A percentile compares a stretch with the other conserved stretches of the same genome.
phyloP scores from a whole-genome alignment of 1,139 yeast species.

The Magnusiomyces ingens region DNA sequence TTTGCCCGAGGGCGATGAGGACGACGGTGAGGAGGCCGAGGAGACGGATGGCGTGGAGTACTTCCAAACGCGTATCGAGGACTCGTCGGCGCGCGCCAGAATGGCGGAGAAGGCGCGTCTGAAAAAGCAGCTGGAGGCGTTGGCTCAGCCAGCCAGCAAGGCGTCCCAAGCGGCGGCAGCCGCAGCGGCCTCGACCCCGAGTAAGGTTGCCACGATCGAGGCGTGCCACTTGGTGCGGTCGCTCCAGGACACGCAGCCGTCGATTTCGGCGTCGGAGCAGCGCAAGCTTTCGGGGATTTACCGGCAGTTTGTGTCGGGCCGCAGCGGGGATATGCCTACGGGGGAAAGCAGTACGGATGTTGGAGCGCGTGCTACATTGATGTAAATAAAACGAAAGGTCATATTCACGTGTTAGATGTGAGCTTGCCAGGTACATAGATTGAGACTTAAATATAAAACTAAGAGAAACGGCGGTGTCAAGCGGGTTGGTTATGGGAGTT shows the following conservation, averaged over 20 bases:
- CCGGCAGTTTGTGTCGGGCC: slow-evolving; percentile 61
- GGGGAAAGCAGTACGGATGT: slow-evolving; percentile 77
- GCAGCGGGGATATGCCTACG: slow-evolving; percentile 87
- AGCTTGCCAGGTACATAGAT: too few species aligned
- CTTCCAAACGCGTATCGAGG: slow-evolving; percentile 30
- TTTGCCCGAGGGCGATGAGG: slow-evolving; percentile 5
- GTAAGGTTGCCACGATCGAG: slow-evolving; percentile 37
- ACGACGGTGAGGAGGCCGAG: slow-evolving; percentile 16
- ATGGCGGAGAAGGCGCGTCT: slow-evolving; percentile 40
- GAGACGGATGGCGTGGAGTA: slow-evolving; percentile 29
- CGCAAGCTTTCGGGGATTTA: slow-evolving; percentile 59
- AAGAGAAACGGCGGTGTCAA: too few species aligned
- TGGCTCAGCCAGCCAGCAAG: slow-evolving; percentile 13
- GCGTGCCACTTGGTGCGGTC: slow-evolving; percentile 57
- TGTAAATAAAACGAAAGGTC: slow-evolving; percentile 35
- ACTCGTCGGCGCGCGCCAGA: slow-evolving; percentile 30
- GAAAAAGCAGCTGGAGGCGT: slow-evolving; percentile 43
- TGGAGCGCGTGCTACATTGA: slow-evolving; percentile 76
- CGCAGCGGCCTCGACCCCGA: slow-evolving; percentile 10
- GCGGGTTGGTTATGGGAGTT: too few species aligned
- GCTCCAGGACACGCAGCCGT: slow-evolving; percentile 71
- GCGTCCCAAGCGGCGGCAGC: slow-evolving; percentile 3
- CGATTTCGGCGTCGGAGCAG: slow-evolving; percentile 71
- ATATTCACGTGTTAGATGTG: too few species aligned
- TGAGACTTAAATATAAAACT: too few species aligned